Conservation (phyloP, 805 yeast species). For the Saccharomycopsis malanga region DNA sequence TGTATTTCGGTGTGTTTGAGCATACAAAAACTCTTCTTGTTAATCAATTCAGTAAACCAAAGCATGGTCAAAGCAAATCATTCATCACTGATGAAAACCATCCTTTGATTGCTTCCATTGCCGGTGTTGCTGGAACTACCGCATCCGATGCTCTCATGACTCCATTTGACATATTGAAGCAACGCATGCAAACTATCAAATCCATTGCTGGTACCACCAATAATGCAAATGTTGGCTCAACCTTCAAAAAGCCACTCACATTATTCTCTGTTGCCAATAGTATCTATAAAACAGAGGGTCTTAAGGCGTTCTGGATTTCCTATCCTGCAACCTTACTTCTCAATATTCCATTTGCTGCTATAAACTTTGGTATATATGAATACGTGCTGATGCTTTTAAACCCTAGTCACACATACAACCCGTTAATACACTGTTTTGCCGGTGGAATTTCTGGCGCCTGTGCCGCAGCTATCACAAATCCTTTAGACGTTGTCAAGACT, state of each 20-base stretch:
- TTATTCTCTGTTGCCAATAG: conserved; percentile 35
- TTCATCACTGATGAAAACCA: conserved; percentile 55
- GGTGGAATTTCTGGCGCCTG: conserved; percentile 94
- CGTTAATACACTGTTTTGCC: conserved; percentile 81
- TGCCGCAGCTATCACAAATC: conserved; percentile 93
- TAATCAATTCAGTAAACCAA: conserved; percentile 29
- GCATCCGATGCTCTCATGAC: conserved; percentile 94
- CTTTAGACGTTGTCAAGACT: conserved; percentile 90
- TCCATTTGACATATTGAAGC: conserved; percentile 93
- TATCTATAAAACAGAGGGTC: conserved; percentile 57
- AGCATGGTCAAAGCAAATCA: too few relatives aligned
- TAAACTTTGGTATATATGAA: conserved; percentile 90
- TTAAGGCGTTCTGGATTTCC: conserved; percentile 76
- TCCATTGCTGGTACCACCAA: conserved; percentile 27
- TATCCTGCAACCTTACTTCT: conserved; percentile 91
- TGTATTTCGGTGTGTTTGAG: conserved; percentile 89
- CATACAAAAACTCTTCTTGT: conserved; percentile 41
- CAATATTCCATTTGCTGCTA: conserved; percentile 91
- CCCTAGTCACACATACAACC: conserved; percentile 74
- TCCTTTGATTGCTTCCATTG: conserved; percentile 74
- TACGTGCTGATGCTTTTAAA: conserved; percentile 56
- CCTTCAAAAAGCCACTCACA: too few relatives aligned
- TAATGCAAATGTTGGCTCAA: conserved; percentile 14
- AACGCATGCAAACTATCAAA: conserved; percentile 66
- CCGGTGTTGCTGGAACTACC: conserved; percentile 90